Base-by-base conservation (phyloP, 2,329 filamentous ascomycete genomes). In the Sphaceloma murrayae region DNA sequence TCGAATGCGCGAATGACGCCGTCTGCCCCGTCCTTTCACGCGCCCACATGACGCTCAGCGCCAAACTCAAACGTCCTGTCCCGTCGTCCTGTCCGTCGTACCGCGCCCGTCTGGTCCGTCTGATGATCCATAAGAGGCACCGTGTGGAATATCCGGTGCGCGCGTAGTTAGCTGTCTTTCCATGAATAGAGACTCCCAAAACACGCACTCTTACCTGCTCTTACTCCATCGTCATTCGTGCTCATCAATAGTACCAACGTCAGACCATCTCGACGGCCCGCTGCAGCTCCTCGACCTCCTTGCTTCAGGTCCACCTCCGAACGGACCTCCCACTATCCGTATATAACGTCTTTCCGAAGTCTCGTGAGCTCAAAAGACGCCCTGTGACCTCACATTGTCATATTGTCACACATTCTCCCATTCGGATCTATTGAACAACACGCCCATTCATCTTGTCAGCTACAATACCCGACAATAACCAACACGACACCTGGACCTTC, bases 1-100 rank as follows among this genome's bases (percentile, higher is more conserved):
- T 29, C 22, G 29, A 14, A 40, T 40, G n/a, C n/a, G n/a, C 36
- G 36, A 40, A 40, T 40, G 36, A 40, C 36, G 36, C 22, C 36
- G 22, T 40, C 29, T n/a, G n/a, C n/a, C n/a, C n/a, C n/a, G n/a
- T n/a, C n/a, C n/a, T 29, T 27, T 18, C 21, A 40, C 36, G 36
- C 36, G 36, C 36, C 36, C 36, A 29, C 36, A 40, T 40, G 36
- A 40, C 36, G 36, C 36, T 40, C 22, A 40, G 36, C 36, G 36
- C 36, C 36, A 40, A 40, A 40, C n/a, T 16, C 26, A 27, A 40
- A 29, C 24, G 10, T 21, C 13, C n/a, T n/a, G n/a, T n/a, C n/a
- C n/a, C n/a, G n/a, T n/a, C n/a, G n/a, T n/a, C n/a, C n/a, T n/a
- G n/a, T n/a, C n/a, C n/a, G 22, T 14, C 24, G 22, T 27, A 40